Percentiles rank a stretch among this genome's conserved stretches.
These are phyloP conservation scores for Lentinula raphanica DNA, from an alignment of 768 basidiomycete genomes.

Conservation along the genomic window DNA sequence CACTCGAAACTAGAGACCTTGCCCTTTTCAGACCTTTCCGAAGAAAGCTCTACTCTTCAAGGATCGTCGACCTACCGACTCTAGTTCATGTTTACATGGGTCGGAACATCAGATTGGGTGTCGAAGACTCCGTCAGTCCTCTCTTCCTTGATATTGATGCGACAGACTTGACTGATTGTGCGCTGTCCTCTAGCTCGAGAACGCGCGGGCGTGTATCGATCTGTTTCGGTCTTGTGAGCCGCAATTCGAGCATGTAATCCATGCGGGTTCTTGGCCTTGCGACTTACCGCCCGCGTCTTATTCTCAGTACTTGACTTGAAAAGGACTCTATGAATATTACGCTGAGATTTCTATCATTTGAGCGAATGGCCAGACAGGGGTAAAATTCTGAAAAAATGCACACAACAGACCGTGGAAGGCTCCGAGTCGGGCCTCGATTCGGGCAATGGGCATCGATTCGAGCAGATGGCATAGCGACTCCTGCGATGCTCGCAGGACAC, in stretches of 20 bases:
- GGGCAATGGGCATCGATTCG: no score
- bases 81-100: constrained; percentile 44
- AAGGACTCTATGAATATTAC: not conserved
- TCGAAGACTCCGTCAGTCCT: constrained; percentile 43
- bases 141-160: not conserved
- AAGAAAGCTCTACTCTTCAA: constrained; percentile 32
- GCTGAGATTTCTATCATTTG: no score
- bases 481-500: no score
- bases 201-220: constrained; percentile 45
- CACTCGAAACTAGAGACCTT: constrained; percentile 49
- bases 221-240: constrained; percentile 47
- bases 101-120: constrained; percentile 34
- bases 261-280: constrained; percentile 47
- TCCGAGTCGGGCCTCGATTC: no score
- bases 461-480: no score
- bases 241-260: constrained; percentile 41
- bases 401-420: no score
- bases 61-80: constrained; percentile 31
- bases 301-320: constrained; percentile 28
- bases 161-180: constrained; percentile 3
- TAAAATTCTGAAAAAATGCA: no score
- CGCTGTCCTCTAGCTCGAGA: constrained; percentile 33
- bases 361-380: not conserved
- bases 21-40: constrained; percentile 49
- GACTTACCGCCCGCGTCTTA: constrained; percentile 33